Percentiles rank a stretch among this genome's conserved stretches.
Conservation (phyloP, 805 yeast genomes). For the Zygosaccharomyces lentus region DNA sequence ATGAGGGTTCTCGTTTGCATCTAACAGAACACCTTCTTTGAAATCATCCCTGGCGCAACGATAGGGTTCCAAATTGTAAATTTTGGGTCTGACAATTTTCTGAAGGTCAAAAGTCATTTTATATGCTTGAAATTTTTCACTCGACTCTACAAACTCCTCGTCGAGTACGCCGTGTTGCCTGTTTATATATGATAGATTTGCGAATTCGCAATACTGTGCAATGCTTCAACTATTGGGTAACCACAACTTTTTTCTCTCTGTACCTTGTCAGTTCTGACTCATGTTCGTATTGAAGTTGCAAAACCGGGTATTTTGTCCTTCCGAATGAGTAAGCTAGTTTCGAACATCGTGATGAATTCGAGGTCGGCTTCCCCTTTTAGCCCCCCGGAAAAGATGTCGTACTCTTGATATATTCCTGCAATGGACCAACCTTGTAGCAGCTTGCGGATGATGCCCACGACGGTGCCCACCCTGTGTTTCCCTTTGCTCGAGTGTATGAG, state of each 20-base stretch:
- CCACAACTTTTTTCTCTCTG: neutral
- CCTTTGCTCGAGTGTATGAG: conserved; percentile 93
- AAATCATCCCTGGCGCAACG: conserved; percentile 96
- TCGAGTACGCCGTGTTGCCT: neutral
- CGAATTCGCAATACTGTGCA: neutral
- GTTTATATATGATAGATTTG: neutral
- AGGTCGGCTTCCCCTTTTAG: conserved; percentile 82
- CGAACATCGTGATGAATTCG: conserved; percentile 82
- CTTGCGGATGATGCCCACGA: conserved; percentile 87
- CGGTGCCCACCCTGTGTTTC: conserved; percentile 91
- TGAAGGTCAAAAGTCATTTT: conserved; percentile 30
- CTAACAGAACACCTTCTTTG: conserved; percentile 80
- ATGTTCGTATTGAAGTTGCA: conserved; percentile 27
- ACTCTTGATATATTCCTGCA: conserved; percentile 91
- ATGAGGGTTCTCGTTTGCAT: conserved; percentile 94
- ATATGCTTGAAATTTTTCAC: neutral
- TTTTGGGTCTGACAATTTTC: conserved; percentile 74
- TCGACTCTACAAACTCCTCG: neutral
- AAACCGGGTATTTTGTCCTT: conserved; percentile 56
- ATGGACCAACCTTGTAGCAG: conserved; percentile 88
- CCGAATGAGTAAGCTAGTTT: conserved; percentile 52
- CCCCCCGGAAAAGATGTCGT: conserved; percentile 87
- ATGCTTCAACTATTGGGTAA: neutral
- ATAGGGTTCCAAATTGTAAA: conserved; percentile 78
- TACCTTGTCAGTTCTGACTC: conserved; percentile 1